Evolutionary conservation across 768 basidiomycete species (phyloP).

Genomic region (Russula sp.): DNA sequence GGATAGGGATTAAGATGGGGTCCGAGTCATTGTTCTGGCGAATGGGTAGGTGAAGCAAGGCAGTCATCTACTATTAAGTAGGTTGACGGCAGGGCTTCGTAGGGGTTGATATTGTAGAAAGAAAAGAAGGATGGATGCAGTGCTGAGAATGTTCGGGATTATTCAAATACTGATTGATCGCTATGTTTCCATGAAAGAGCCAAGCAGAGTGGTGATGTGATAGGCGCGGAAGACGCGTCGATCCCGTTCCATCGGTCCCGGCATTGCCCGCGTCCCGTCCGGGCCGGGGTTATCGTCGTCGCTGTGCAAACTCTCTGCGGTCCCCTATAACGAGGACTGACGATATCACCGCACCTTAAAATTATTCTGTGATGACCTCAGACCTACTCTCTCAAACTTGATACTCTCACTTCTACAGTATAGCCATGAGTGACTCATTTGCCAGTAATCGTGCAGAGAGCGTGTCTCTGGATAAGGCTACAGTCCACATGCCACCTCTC

Average conservation of each 20-base stretch:
- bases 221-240: background rate
- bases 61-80: background rate
- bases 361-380: background rate
- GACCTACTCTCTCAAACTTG: too few species aligned
- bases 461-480: background rate
- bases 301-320: too few species aligned
- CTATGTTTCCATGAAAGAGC: conserved; percentile 5
- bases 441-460: background rate
- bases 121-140: background rate
- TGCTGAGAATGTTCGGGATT: background rate
- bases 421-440: background rate
- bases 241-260: background rate
- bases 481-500: conserved; percentile 7
- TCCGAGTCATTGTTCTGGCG: conserved; percentile 9
- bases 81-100: background rate
- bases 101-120: background rate
- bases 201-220: too few species aligned
- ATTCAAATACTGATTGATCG: background rate
- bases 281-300: background rate
- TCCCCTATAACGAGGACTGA: background rate
- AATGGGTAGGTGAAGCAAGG: background rate
- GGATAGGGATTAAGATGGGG: conserved; percentile 1
- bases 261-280: background rate
- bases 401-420: background rate
- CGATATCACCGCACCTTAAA: background rate